Conservation (phyloP, 2,329 filamentous ascomycete genomes). For the Fusarium foetens region DNA sequence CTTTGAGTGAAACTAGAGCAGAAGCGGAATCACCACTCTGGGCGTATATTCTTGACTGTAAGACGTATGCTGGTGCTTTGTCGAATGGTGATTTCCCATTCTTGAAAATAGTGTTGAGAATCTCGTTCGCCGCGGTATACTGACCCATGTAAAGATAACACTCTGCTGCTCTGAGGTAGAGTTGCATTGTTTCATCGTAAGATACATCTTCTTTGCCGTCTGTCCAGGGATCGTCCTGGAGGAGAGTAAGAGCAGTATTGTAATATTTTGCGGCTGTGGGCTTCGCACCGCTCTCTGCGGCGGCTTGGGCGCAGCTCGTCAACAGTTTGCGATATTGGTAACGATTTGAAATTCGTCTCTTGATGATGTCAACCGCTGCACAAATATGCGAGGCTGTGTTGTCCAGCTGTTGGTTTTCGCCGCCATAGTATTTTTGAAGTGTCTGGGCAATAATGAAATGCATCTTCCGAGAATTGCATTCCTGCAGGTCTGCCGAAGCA, state of each 20-base stretch:
- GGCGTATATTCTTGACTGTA: slow-evolving; percentile 82
- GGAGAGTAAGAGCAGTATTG: slow-evolving; percentile 76
- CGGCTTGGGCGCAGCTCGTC: slow-evolving; percentile 79
- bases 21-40: slow-evolving; percentile 76
- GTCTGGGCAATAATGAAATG: slow-evolving; percentile 89
- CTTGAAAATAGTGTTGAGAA: slow-evolving; percentile 76
- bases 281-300: slow-evolving; percentile 83
- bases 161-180: slow-evolving; percentile 83
- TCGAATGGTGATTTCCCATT: slow-evolving; percentile 78
- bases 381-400: slow-evolving; percentile 85
- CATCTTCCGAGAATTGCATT: slow-evolving; percentile 80
- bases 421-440: slow-evolving; percentile 75
- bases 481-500: slow-evolving; percentile 75
- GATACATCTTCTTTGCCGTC: slow-evolving; percentile 75
- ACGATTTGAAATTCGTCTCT: slow-evolving; percentile 67
- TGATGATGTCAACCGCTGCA: slow-evolving; percentile 79
- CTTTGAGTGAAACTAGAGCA: slow-evolving; percentile 76
- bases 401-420: slow-evolving; percentile 73
- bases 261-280: slow-evolving; percentile 87
- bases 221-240: slow-evolving; percentile 83
- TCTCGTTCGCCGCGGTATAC: slow-evolving; percentile 70
- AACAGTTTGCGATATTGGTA: slow-evolving; percentile 78
- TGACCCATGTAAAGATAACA: slow-evolving; percentile 84
- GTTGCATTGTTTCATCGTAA: slow-evolving; percentile 85
- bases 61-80: slow-evolving; percentile 84